A percentile compares a stretch with the other conserved stretches of the same genome.
phyloP scores from a whole-genome alignment of 345 rosid species.

The Eucalyptus erythrocorys region DNA sequence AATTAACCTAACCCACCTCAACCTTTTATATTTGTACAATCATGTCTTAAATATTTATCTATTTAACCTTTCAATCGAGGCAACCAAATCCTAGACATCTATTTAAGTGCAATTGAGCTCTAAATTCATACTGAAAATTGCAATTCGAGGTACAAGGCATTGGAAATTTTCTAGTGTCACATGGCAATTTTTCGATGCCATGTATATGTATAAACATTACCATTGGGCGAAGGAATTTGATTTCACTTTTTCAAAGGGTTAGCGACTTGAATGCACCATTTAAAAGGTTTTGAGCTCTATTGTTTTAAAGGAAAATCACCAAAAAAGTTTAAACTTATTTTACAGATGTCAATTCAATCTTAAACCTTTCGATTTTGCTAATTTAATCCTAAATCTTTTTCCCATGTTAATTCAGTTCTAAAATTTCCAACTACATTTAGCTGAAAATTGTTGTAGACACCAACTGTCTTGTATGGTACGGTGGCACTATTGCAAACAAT shows the following conservation, averaged over 20 bases:
- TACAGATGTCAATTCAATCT: not conserved
- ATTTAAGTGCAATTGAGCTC: not conserved
- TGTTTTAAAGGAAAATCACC: not conserved
- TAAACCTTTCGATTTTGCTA: not conserved
- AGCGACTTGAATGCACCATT: not conserved
- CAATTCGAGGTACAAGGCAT: not conserved
- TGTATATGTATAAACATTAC: not conserved
- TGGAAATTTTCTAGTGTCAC: not conserved
- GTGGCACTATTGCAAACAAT: rapidly evolving
- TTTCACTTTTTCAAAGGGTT: not conserved
- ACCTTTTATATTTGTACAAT: not conserved
- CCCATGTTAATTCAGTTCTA: too few relatives aligned
- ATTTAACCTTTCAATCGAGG: not conserved
- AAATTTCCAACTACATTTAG: not conserved
- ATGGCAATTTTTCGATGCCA: not conserved
- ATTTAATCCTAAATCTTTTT: not conserved
- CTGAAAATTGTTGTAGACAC: not conserved
- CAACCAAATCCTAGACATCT: not conserved
- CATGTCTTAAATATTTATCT: not conserved
- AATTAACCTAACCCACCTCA: not conserved
- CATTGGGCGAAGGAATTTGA: not conserved
- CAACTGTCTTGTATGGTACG: rapidly evolving
- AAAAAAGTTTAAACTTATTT: not conserved
- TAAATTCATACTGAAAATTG: not conserved
- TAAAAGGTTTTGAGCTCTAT: not conserved